A percentile compares a stretch with the other conserved stretches of the same genome.
phyloP scores from a whole-genome alignment of 768 basidiomycete species.

The Kwoniella heveanensis region DNA sequence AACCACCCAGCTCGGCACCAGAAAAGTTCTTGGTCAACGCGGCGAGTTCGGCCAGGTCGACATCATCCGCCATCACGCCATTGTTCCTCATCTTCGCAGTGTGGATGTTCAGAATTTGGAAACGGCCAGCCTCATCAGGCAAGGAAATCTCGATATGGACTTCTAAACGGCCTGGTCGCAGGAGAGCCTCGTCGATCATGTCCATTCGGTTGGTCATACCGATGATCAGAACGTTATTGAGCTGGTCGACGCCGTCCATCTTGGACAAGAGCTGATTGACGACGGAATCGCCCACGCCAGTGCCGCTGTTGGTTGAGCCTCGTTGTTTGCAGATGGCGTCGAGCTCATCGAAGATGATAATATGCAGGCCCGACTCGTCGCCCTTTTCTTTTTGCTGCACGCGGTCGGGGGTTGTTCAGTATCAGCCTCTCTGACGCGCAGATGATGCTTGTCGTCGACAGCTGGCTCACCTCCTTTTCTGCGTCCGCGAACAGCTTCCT shows the following conservation, averaged over 20 bases:
- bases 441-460: too few species aligned
- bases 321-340: slow-evolving; percentile 99
- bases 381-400: slow-evolving; percentile 97
- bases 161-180: slow-evolving; percentile 96
- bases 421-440: too few species aligned
- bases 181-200: slow-evolving; percentile 97
- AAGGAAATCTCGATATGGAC: slow-evolving; percentile 99
- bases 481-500: slow-evolving; percentile 97
- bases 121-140: slow-evolving; percentile 87
- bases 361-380: slow-evolving; percentile 94
- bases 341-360: slow-evolving; percentile 98
- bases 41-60: slow-evolving; percentile 81
- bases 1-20: slow-evolving; percentile 91
- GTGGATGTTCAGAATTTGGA: slow-evolving; percentile 93
- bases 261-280: slow-evolving; percentile 98
- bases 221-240: slow-evolving; percentile 98
- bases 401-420: too few species aligned
- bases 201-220: slow-evolving; percentile 98
- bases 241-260: slow-evolving; percentile 99
- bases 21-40: slow-evolving; percentile 91
- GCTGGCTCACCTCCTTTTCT: slow-evolving; percentile 90
- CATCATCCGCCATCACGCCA: slow-evolving; percentile 83
- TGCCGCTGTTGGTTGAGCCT: slow-evolving; percentile 85
- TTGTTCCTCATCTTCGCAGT: slow-evolving; percentile 92
- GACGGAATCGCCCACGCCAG: slow-evolving; percentile 97